These are phyloP conservation scores for Coprinopsis cinerea DNA, from an alignment of 768 basidiomycete species.

Conservation along the genomic window DNA sequence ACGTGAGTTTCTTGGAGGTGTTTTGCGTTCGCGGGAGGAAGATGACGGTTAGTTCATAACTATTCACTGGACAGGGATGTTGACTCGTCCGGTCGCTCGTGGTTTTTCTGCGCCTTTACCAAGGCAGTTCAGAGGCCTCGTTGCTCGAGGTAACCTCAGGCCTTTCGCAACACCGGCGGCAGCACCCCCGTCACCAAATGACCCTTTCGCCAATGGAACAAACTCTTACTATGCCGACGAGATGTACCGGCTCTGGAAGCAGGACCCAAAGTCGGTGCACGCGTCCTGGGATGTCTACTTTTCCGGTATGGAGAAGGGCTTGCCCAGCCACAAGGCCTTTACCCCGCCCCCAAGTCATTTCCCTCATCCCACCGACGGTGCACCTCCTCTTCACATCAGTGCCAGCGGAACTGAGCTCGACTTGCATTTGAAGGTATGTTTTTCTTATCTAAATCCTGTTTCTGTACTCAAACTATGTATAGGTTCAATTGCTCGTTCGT, in stretches of 20 bases:
- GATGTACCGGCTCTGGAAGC: conserved; percentile 91
- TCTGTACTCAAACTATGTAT: conserved; percentile 9
- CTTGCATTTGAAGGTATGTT: conserved; percentile 85
- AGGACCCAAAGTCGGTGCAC: conserved; percentile 90
- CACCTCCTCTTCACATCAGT: conserved; percentile 64
- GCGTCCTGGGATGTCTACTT: conserved; percentile 95
- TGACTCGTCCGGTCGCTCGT: background rate
- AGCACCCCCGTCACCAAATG: conserved; percentile 59
- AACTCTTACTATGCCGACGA: conserved; percentile 95
- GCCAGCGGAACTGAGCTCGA: conserved; percentile 71
- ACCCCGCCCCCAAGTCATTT: conserved; percentile 68
- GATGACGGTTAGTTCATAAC: too few relatives aligned
- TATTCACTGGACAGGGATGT: too few relatives aligned
- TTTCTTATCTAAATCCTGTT: conserved; percentile 2
- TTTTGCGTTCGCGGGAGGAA: too few relatives aligned
- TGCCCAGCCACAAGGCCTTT: conserved; percentile 77
- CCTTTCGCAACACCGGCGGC: background rate
- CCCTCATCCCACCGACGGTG: conserved; percentile 70
- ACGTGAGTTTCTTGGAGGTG: too few relatives aligned
- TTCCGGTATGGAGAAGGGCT: conserved; percentile 83
- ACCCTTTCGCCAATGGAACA: conserved; percentile 88
- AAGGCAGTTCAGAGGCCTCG: background rate
- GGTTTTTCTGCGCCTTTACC: background rate
- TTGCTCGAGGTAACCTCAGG: background rate
- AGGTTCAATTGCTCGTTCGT: conserved; percentile 97